phyloP scores from a whole-genome alignment of 1,139 yeast species.

The Protomyces macrosporus region DNA sequence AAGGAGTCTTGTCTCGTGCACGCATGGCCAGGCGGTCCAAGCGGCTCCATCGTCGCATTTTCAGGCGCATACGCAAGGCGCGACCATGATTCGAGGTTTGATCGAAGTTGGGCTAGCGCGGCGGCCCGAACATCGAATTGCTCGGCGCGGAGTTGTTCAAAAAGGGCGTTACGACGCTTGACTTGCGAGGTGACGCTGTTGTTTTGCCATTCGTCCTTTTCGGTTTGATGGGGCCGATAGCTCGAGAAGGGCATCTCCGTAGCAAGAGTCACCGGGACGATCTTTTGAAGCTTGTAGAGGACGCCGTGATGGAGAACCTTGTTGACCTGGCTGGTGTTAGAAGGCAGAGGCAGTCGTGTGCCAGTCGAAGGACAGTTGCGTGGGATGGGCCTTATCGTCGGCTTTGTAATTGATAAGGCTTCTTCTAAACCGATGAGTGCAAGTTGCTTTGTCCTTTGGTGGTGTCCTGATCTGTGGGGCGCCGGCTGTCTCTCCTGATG shows the following conservation, averaged over 20 bases:
- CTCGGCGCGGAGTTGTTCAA: slow-evolving; percentile 8
- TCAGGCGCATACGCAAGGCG: slow-evolving; percentile 4
- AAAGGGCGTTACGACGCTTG: slow-evolving; percentile 14
- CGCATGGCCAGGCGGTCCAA: background rate
- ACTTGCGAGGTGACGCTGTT: background rate
- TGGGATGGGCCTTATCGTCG: too few relatives aligned
- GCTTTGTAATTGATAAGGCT: too few relatives aligned
- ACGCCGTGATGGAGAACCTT: too few relatives aligned
- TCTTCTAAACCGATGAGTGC: too few relatives aligned
- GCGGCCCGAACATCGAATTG: slow-evolving; percentile 1
- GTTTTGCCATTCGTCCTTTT: background rate
- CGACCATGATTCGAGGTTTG: slow-evolving; percentile 15
- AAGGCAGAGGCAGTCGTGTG: too few relatives aligned
- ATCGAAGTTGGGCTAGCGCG: background rate
- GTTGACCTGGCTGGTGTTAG: too few relatives aligned
- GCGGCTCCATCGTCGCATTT: background rate
- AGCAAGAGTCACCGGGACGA: too few relatives aligned
- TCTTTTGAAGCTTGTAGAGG: too few relatives aligned
- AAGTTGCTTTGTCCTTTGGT: too few relatives aligned
- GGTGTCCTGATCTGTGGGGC: too few relatives aligned
- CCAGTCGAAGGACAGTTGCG: too few relatives aligned
- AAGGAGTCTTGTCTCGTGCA: background rate
- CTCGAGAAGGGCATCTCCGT: background rate
- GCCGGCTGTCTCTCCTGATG: too few relatives aligned
- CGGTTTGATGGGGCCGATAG: background rate